Evolutionary conservation across 2,329 filamentous ascomycete genomes (phyloP).

Genomic region (Raffaelea albimanens): DNA sequence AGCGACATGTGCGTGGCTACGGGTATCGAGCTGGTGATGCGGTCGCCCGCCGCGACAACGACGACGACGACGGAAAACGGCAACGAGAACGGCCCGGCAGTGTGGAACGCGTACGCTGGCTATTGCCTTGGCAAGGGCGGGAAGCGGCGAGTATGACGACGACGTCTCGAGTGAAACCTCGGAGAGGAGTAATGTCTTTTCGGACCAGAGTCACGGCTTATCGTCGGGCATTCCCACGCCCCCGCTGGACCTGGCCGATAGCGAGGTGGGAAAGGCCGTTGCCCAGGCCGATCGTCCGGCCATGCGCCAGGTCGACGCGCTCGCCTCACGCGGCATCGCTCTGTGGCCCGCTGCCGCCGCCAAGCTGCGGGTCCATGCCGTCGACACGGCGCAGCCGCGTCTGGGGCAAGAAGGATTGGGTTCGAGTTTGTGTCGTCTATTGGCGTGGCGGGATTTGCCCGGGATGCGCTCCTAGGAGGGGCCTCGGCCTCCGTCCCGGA

Average conservation of each 20-base stretch:
- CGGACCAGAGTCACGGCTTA: no score
- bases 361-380: conserved; percentile 31
- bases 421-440: conserved; percentile 36
- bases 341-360: conserved; percentile 1
- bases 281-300: no score
- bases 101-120: conserved; percentile 20
- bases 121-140: conserved; percentile 9
- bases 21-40: conserved; percentile 22
- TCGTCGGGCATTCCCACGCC: no score
- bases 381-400: conserved; percentile 6
- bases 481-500: conserved; percentile 29
- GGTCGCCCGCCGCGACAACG: conserved; percentile 14
- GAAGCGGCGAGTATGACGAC: no score
- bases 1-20: conserved; percentile 24
- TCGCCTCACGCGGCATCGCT: conserved; percentile 8
- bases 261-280: no score
- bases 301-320: conserved; percentile 24
- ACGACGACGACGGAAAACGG: neutral
- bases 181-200: no score
- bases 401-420: conserved; percentile 12
- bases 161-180: no score
- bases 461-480: conserved; percentile 15
- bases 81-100: neutral
- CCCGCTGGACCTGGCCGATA: no score
- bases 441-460: conserved; percentile 21